Base-by-base conservation (phyloP, 768 basidiomycete genomes). In the Leccinum broughii region DNA sequence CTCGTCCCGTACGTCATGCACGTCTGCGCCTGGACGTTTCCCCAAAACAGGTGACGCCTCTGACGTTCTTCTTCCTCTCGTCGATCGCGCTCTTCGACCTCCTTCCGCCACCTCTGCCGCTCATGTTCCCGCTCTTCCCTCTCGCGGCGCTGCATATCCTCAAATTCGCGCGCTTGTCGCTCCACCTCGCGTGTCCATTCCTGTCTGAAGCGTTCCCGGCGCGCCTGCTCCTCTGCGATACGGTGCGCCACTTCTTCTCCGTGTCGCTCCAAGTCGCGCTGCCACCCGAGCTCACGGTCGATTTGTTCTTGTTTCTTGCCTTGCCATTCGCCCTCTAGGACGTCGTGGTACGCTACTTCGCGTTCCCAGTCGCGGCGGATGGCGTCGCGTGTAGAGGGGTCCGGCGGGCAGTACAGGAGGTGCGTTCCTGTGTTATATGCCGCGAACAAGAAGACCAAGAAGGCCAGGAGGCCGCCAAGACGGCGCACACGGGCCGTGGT, bases 21-120 rank as follows among this genome's bases (percentile, higher is more conserved):
- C 0, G 24, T 17, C 17, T 17, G 49, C 26, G 49, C 49, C 26
- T 26, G 26, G 26, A 50, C 49, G 26, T 50, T 24, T 4, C 49
- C 49, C 49, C 49, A 50, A 28, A 50, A 50, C 26, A 50, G 14
- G 49, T 50, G 22, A 14, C 2, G 49, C 7, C 14, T 50, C 24
- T 50, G 49, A 15, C 49, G 49, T 26, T 50, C 49, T 50, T 50
- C 49, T 14, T 50, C 49, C 49, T 50, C 49, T 17, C 46, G 62
- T 32, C 24, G 49, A 6, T 56, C 61, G 2, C 64, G 60, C 46
- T 66, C 69, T 32, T 67, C 58, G 0, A 60, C n/a, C 17, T 70
- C 68, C 4, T n/a, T 44, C 9, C 10, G 10, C 70, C 70, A 66
- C 10, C 5, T 52, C 44, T 53, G 48, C 10, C 59, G 57, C 7